A percentile compares a stretch with the other conserved stretches of the same genome.
phyloP scores from a whole-genome alignment of 2,329 filamentous ascomycete species.

The Didymosphaeria variabile region DNA sequence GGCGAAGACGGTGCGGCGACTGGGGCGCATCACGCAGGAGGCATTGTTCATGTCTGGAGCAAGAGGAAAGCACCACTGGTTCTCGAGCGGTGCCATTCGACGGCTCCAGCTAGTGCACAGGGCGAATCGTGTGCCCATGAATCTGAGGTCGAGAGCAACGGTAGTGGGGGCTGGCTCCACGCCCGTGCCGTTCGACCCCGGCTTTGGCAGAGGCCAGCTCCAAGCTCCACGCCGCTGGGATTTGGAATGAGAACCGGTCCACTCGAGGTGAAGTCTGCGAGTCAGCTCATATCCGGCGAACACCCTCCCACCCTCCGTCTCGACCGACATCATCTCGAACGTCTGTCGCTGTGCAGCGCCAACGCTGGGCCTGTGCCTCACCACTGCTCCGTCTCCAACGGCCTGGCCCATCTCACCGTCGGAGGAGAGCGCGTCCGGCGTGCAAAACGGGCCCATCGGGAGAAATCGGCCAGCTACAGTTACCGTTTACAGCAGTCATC shows the following conservation, averaged over 20 bases:
- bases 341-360: neutral
- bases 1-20: neutral
- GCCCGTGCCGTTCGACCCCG: neutral
- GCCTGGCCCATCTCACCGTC: too few relatives aligned
- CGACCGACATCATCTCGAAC: too few relatives aligned
- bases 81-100: neutral
- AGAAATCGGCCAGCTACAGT: neutral
- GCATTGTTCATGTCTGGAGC: slow-evolving; percentile 5
- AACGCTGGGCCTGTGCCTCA: neutral
- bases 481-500: neutral
- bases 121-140: neutral
- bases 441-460: neutral
- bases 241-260: neutral
- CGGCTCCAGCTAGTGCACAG: neutral
- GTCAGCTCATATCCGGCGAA: too few relatives aligned
- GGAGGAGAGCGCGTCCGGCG: neutral
- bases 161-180: neutral
- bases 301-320: too few relatives aligned
- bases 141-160: neutral
- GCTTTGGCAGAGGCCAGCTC: neutral
- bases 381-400: neutral
- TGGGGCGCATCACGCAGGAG: slow-evolving; percentile 6
- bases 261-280: neutral
- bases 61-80: neutral
- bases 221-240: slow-evolving; percentile 1